These are phyloP conservation scores for Tolypocladium guangdongense DNA, from an alignment of 2,329 filamentous ascomycete species.

Conservation along the genomic window DNA sequence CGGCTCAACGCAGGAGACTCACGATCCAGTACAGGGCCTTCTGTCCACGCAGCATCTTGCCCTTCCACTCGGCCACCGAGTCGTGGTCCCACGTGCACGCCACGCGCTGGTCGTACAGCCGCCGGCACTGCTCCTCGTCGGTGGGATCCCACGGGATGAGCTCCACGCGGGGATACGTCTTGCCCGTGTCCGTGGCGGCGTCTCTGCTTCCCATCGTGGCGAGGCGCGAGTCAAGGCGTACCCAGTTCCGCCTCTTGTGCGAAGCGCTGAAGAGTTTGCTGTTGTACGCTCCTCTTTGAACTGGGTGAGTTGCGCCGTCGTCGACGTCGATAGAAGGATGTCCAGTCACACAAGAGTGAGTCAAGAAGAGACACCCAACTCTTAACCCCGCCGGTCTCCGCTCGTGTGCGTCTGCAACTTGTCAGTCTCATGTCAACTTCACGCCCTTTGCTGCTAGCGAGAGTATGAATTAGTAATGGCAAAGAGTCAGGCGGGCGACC, in stretches of 20 bases:
- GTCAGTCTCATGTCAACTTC: no score
- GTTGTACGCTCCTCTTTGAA: no score
- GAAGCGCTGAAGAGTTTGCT: no score
- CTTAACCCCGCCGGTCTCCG: no score
- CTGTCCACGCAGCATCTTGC: slow-evolving; percentile 19
- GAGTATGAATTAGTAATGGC: no score
- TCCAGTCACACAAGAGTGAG: not conserved
- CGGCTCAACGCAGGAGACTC: slow-evolving; percentile 6
- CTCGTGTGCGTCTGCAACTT: no score
- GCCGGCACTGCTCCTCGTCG: slow-evolving; percentile 25
- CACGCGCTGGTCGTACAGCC: slow-evolving; percentile 31
- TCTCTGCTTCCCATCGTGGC: not conserved
- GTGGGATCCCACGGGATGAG: slow-evolving; percentile 34
- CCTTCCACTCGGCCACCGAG: slow-evolving; percentile 23
- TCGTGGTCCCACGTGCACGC: slow-evolving; percentile 33
- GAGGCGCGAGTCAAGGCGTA: not conserved
- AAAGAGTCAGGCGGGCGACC: no score
- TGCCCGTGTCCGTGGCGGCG: not conserved
- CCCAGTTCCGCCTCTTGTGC: not conserved
- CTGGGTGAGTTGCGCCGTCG: no score
- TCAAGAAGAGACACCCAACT: no score
- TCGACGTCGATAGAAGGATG: not conserved
- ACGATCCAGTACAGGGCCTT: slow-evolving; percentile 31
- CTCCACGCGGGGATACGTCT: slow-evolving; percentile 11
- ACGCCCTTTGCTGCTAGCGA: no score